phyloP scores from a whole-genome alignment of 495 filamentous ascomycete genomes.

The Friedmanniomyces endolithicus region DNA sequence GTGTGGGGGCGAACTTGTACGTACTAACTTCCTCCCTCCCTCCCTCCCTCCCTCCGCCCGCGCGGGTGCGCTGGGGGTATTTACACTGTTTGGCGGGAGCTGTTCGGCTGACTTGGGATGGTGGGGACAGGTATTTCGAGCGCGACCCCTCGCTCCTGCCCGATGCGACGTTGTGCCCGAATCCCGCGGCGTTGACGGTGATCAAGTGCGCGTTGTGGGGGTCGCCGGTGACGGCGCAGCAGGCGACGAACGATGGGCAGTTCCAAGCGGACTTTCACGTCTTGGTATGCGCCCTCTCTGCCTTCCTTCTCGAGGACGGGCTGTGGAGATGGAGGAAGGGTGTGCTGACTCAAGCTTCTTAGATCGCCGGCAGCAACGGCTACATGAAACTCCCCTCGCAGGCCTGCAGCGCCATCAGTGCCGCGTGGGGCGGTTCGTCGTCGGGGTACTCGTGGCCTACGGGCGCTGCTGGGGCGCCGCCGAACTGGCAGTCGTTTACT shows the following conservation, averaged over 20 bases:
- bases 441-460: neutral
- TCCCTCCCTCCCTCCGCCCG: no score
- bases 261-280: slow-evolving; percentile 17
- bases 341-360: neutral
- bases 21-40: no score
- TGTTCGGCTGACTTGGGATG: neutral
- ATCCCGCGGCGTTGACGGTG: slow-evolving; percentile 12
- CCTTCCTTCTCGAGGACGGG: no score
- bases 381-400: slow-evolving; percentile 9
- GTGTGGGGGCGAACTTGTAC: slow-evolving; percentile 15
- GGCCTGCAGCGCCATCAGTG: slow-evolving; percentile 12
- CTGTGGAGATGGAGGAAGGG: no score
- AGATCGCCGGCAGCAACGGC: slow-evolving; percentile 9
- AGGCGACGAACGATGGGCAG: slow-evolving; percentile 20
- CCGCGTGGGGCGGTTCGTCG: slow-evolving; percentile 3
- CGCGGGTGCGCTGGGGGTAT: no score
- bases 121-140: slow-evolving; percentile 10
- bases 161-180: slow-evolving; percentile 11
- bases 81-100: no score
- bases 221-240: slow-evolving; percentile 1
- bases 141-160: slow-evolving; percentile 14
- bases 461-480: neutral
- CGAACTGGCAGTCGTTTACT: slow-evolving; percentile 6
- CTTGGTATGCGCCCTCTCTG: neutral
- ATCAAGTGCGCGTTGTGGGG: slow-evolving; percentile 21